Conservation (phyloP, 2,329 filamentous ascomycete genomes). For the Monosporascus sp. region DNA sequence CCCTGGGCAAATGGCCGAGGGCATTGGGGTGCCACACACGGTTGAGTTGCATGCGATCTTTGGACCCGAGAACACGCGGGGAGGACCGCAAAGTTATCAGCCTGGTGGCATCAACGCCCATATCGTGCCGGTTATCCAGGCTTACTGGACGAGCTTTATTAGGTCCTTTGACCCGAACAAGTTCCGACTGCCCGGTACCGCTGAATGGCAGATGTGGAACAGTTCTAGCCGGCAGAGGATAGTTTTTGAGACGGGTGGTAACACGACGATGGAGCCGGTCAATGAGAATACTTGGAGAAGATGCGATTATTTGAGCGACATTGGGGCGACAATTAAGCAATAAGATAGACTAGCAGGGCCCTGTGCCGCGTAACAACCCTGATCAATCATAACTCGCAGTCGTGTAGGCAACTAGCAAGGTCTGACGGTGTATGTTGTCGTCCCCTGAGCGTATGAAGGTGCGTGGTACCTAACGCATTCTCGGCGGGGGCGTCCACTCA, state of each 20-base stretch:
- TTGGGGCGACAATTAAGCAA: constrained; percentile 43
- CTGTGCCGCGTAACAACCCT: too few relatives aligned
- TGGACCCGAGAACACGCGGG: constrained; percentile 51
- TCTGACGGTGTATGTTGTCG: too few relatives aligned
- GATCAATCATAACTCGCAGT: too few relatives aligned
- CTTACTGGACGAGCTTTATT: constrained; percentile 73
- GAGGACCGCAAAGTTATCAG: constrained; percentile 49
- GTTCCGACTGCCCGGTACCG: constrained; percentile 15
- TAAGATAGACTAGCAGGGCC: constrained; percentile 14
- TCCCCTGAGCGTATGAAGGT: too few relatives aligned
- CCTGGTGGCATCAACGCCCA: constrained; percentile 44
- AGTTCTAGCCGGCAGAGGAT: constrained; percentile 28
- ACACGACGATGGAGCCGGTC: constrained; percentile 38
- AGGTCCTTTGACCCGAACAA: constrained; percentile 59
- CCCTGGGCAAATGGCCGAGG: constrained; percentile 41
- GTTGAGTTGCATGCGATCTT: constrained; percentile 63
- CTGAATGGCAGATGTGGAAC: constrained; percentile 20
- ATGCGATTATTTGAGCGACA: constrained; percentile 43
- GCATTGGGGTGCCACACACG: constrained; percentile 61
- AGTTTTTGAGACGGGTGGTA: constrained; percentile 36
- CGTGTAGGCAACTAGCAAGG: too few relatives aligned
- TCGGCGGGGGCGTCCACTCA: too few relatives aligned
- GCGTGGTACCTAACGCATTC: too few relatives aligned
- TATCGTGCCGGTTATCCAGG: constrained; percentile 57
- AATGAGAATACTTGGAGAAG: constrained; percentile 31